These are phyloP conservation scores for Xanthoconium separans DNA, from an alignment of 1,284 basidiomycete genomes.

Conservation along the genomic window DNA sequence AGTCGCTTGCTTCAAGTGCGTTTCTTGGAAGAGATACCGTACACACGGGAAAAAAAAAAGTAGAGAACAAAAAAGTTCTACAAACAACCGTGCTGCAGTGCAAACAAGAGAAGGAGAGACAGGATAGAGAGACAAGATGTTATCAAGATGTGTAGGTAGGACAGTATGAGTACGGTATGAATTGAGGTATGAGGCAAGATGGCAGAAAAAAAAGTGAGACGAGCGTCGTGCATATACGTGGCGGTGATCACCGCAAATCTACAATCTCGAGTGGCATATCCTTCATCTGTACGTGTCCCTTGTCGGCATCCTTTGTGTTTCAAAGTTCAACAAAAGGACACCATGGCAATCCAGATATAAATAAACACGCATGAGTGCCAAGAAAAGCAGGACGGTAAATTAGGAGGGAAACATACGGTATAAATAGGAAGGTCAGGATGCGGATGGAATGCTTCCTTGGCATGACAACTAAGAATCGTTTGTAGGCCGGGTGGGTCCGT, in stretches of 20 bases:
- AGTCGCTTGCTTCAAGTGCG: too few relatives aligned
- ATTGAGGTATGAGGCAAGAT: background rate
- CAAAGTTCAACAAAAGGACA: background rate
- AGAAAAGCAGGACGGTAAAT: background rate
- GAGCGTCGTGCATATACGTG: background rate
- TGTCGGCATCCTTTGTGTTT: conserved; percentile 63
- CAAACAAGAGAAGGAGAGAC: too few relatives aligned
- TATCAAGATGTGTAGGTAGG: conserved; percentile 1
- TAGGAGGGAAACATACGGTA: conserved; percentile 49
- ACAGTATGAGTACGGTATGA: background rate
- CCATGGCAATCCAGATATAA: background rate
- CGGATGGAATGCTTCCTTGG: conserved; percentile 79
- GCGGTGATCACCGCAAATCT: conserved; percentile 51
- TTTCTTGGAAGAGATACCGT: too few relatives aligned
- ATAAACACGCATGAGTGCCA: conserved; percentile 1
- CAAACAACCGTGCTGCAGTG: too few relatives aligned
- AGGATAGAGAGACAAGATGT: too few relatives aligned
- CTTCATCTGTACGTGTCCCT: conserved; percentile 77
- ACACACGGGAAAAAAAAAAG: too few relatives aligned
- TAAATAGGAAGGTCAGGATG: conserved; percentile 80
- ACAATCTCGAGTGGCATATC: conserved; percentile 70
- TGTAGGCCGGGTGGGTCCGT: conserved; percentile 82
- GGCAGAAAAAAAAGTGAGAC: background rate
- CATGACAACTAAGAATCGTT: conserved; percentile 64
- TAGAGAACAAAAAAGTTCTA: too few relatives aligned